Percentiles rank a stretch among this genome's conserved stretches.
Conservation (phyloP, 306 rosid species). For the Casuarina cunninghamiana region DNA sequence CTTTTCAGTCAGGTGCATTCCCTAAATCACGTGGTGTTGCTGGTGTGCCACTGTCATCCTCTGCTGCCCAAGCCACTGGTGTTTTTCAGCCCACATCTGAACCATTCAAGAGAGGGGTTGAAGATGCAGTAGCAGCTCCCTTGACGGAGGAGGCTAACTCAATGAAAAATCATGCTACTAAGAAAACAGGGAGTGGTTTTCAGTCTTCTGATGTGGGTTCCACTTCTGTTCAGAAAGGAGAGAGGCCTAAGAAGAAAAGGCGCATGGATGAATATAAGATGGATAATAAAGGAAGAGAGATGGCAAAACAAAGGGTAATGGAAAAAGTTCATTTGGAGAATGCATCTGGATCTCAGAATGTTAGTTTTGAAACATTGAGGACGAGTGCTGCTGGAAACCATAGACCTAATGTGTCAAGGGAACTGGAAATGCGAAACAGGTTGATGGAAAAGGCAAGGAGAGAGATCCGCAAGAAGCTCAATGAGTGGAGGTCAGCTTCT, state of each 20-base stretch:
- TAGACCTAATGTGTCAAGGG: slow-evolving; percentile 37
- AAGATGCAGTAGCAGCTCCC: slow-evolving; percentile 27
- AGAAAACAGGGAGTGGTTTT: slow-evolving; percentile 37
- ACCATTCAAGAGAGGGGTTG: slow-evolving; percentile 46
- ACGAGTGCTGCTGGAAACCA: slow-evolving; percentile 32
- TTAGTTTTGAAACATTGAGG: slow-evolving; percentile 41
- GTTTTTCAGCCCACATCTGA: slow-evolving; percentile 29
- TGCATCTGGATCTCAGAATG: slow-evolving; percentile 39
- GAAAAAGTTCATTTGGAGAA: slow-evolving; percentile 28
- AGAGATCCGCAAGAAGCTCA: slow-evolving; percentile 55
- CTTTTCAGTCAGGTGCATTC: slow-evolving; percentile 33
- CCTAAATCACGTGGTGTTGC: slow-evolving; percentile 29
- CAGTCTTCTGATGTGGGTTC: slow-evolving; percentile 31
- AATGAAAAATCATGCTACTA: slow-evolving; percentile 28
- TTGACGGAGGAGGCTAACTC: slow-evolving; percentile 29
- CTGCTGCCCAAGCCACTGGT: slow-evolving; percentile 43
- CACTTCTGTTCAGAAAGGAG: slow-evolving; percentile 38
- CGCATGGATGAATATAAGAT: slow-evolving; percentile 27
- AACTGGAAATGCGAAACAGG: slow-evolving; percentile 41
- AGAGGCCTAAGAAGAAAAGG: slow-evolving; percentile 41
- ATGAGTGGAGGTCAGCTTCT: slow-evolving; percentile 40
- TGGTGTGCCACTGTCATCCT: slow-evolving; percentile 29
- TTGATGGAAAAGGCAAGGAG: slow-evolving; percentile 58
- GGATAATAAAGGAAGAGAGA: slow-evolving; percentile 19
- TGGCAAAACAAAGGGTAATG: slow-evolving; percentile 25